Conservation (phyloP, 2,329 filamentous ascomycete genomes). For the Aureobasidium sp. region DNA sequence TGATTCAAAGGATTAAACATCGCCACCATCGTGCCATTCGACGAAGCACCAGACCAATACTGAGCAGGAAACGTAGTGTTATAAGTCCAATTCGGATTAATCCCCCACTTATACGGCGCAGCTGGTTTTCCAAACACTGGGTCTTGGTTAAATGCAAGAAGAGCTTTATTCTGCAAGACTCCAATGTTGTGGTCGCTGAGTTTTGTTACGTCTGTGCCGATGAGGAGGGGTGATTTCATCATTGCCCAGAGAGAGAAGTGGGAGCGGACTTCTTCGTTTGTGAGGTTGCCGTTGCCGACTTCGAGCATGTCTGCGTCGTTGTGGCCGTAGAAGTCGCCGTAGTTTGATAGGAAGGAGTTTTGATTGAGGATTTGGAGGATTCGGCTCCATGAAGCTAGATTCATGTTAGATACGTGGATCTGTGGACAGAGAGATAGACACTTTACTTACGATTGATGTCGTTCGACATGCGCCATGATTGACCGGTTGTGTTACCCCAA, state of each 20-base stretch:
- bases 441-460: slow-evolving; percentile 43
- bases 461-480: slow-evolving; percentile 39
- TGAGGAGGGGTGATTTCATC: slow-evolving; percentile 42
- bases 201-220: slow-evolving; percentile 38
- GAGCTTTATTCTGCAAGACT: slow-evolving; percentile 24
- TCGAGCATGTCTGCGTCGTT: slow-evolving; percentile 48
- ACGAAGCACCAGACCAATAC: not conserved
- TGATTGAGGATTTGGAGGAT: slow-evolving; percentile 47
- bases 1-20: not conserved
- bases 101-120: not conserved
- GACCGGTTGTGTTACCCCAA: slow-evolving; percentile 43
- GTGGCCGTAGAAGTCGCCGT: slow-evolving; percentile 40
- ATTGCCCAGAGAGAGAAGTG: slow-evolving; percentile 48
- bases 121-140: slow-evolving; percentile 16
- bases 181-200: slow-evolving; percentile 35
- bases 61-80: not conserved
- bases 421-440: no score
- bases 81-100: not conserved
- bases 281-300: slow-evolving; percentile 40
- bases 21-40: not conserved
- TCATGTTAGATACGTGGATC: no score
- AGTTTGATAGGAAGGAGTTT: slow-evolving; percentile 37
- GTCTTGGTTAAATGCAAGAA: slow-evolving; percentile 43
- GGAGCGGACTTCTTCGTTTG: slow-evolving; percentile 40
- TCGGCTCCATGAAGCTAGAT: slow-evolving; percentile 40